Percentiles rank a stretch among this genome's conserved stretches.
Evolutionary conservation across 1,139 yeast genomes (phyloP).

Genomic region (Pichia sp.): DNA sequence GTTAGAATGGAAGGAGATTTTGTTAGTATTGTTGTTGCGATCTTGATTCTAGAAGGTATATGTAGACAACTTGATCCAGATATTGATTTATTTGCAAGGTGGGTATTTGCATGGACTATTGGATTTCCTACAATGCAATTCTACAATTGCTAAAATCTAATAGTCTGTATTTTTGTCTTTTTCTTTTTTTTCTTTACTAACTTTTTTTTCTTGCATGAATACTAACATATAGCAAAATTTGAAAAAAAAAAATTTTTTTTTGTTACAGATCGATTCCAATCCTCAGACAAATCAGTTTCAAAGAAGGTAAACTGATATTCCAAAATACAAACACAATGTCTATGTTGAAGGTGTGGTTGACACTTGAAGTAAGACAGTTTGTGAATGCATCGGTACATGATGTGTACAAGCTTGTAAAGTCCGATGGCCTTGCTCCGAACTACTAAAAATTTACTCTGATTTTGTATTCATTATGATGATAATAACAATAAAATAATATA

Average conservation of each 20-base stretch:
- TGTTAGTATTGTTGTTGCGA: slow-evolving; percentile 87
- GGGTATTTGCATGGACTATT: slow-evolving; percentile 59
- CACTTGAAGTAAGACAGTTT: slow-evolving; percentile 81
- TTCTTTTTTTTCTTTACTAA: slow-evolving; percentile 25
- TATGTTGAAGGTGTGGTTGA: slow-evolving; percentile 89
- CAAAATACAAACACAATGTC: slow-evolving; percentile 57
- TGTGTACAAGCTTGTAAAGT: slow-evolving; percentile 50
- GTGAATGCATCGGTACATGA: slow-evolving; percentile 82
- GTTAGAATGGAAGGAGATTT: slow-evolving; percentile 98
- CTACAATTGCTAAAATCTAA: slow-evolving; percentile 10
- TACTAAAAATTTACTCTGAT: slow-evolving; percentile 24
- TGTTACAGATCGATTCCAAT: slow-evolving; percentile 72
- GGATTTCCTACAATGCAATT: slow-evolving; percentile 45
- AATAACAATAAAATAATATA: too few species aligned
- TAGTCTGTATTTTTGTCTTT: slow-evolving; percentile 16
- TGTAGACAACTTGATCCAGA: slow-evolving; percentile 93
- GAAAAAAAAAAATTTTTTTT: too few species aligned
- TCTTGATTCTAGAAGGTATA: slow-evolving; percentile 82
- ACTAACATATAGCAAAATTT: neutral
- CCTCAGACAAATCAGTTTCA: slow-evolving; percentile 71
- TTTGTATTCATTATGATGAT: too few species aligned
- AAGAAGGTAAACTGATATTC: slow-evolving; percentile 57
- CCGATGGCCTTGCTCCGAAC: slow-evolving; percentile 58
- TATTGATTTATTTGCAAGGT: slow-evolving; percentile 90
- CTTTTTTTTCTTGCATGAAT: slow-evolving; percentile 16